These are phyloP conservation scores for Venturia aucupariae DNA, from an alignment of 2,329 filamentous ascomycete genomes.

Conservation along the genomic window DNA sequence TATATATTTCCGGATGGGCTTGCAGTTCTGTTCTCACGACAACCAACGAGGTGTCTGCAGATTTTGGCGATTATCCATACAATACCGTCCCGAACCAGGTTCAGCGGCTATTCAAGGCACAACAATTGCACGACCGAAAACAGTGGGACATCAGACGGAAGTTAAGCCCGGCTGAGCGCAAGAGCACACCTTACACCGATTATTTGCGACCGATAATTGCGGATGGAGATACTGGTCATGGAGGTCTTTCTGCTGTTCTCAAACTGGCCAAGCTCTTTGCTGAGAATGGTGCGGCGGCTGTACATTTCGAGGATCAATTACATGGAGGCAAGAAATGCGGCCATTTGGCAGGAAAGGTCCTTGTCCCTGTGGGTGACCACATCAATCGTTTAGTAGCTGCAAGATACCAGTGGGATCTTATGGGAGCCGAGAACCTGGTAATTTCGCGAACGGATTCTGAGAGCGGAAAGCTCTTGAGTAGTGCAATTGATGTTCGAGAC, in stretches of 20 bases:
- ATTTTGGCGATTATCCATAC: conserved; percentile 98
- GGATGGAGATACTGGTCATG: conserved; percentile 91
- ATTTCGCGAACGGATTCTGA: conserved; percentile 95
- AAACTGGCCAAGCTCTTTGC: conserved; percentile 97
- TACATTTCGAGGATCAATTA: conserved; percentile 96
- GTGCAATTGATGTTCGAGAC: conserved; percentile 84
- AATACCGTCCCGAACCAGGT: conserved; percentile 99
- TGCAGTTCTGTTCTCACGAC: conserved; percentile 87
- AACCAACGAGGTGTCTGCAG: conserved; percentile 94
- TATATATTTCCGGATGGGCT: conserved; percentile 96
- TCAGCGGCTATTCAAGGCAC: conserved; percentile 89
- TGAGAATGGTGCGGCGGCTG: conserved; percentile 89
- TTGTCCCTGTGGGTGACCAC: conserved; percentile 89
- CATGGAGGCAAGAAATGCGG: conserved; percentile 98
- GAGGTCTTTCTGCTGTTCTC: conserved; percentile 82
- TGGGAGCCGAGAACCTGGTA: conserved; percentile 90
- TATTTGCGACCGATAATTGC: conserved; percentile 93
- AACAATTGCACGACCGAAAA: conserved; percentile 93
- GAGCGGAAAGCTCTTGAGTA: conserved; percentile 81
- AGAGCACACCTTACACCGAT: conserved; percentile 72
- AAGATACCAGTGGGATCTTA: conserved; percentile 95
- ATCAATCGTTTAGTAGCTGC: conserved; percentile 89
- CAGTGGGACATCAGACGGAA: conserved; percentile 81
- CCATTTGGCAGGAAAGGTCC: conserved; percentile 88
- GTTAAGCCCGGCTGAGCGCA: conserved; percentile 63